Base-by-base conservation (phyloP, 768 basidiomycete genomes). In the Mycena galopus region DNA sequence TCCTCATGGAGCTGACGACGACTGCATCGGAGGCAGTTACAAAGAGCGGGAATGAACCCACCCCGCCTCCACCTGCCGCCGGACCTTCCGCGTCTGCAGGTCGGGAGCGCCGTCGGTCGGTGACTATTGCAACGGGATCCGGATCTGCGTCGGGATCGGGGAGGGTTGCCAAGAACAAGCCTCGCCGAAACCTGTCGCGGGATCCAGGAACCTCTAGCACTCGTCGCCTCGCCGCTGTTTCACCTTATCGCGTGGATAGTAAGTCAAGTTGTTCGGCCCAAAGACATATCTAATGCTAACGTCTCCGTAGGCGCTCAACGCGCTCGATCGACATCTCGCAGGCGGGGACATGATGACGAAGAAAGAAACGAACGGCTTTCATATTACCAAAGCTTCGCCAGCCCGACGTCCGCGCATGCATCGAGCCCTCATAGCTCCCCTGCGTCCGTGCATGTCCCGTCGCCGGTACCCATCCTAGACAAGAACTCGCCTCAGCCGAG, bases 351-450 rank as follows among this genome's bases (percentile, higher is more conserved):
- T 68, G 92, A 93, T 75, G 93, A 94, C 71, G 85, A 85, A 42
- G 90, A 91, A 62, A 82, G 83, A 55, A 78, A 86, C 6, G 87
- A 91, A 57, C 86, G 86, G 39, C 72, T 79, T 14, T 10, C 86
- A 2, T 90, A 85, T 74, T 88, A 89, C 72, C 89, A 88, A 44
- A 85, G 86, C 33, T 91, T 91, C 75, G 85, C 89, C 5, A 89
- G 88, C 67, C 89, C 91, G 12, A 84, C 84, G 8, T 82, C 86
- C 29, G 78, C 83, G 19, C 81, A 82, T 29, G 79, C 86, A 27
- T 82, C 87, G 12, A 94, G 92, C 78, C 86, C 90, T 10, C 93
- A 93, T 75, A 92, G 93, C 78, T 95, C 93, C 17, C 93, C 93
- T 2, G 89, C 89, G 3, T 95, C 93, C 16, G 88, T 85, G 17